Evolutionary conservation across 2,329 filamentous ascomycete genomes (phyloP), one percentile per base, ranked within the genome.

Genomic region (Xylaria sp.): DNA sequence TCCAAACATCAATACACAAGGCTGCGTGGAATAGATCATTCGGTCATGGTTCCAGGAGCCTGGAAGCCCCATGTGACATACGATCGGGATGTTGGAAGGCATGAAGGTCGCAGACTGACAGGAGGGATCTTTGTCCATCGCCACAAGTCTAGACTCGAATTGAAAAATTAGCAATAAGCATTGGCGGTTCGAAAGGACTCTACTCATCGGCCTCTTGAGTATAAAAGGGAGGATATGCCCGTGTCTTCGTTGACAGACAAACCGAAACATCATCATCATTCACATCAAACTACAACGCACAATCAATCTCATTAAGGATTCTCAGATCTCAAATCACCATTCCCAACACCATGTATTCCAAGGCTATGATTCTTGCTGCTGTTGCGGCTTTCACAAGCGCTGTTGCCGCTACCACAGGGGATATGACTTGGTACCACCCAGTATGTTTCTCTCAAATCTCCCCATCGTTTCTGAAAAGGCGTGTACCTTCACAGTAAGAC

Each of bases 341-440:
- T 58, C 12, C 8, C 18, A 52, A 15, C 41, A 67, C 2, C 44
- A 72, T 72, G 70, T 62, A 51, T 46, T 39, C 67, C 44, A 67
- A 61, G 18, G 34, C 58, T 8, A 64, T 58, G 15, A 57, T 70
- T 46, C 39, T 72, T 57, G 58, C 70, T 61, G 65, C 62, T 13
- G 51, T 72, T 18, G 65, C 70, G 20, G 67, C 39, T 12, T 64
- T 72, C 44, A 31, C 67, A 0, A 67, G 39, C 54, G 23, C 63
- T 37, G 70, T 62, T 48, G 56, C 59, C 31, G 68, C 70, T 18
- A 50, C 3, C 4, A 39, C 59, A 2, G 70, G 70, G 2, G 57
- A 64, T 13, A 70, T 72, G 67, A 72, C 70, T 4, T 70, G 9
- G 13, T 72, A 63, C n/a, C 15, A 65, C 15, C 70, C 70, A 20